A percentile compares a stretch with the other conserved stretches of the same genome.
These are phyloP conservation scores for Cercospora sp. DNA, from an alignment of 2,329 filamentous ascomycete genomes.

Conservation along the genomic window DNA sequence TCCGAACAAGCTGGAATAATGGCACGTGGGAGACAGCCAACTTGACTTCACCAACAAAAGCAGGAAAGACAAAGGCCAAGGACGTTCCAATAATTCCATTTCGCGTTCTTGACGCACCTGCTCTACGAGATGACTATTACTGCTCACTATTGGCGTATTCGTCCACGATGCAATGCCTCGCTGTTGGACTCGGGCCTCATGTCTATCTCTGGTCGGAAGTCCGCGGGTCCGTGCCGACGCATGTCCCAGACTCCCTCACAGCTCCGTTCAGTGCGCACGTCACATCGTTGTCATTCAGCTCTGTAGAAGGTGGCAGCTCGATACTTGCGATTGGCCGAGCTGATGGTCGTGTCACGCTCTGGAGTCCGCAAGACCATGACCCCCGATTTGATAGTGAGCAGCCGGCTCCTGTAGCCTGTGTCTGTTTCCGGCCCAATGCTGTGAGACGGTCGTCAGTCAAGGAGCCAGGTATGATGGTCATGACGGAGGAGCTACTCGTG, in stretches of 20 bases:
- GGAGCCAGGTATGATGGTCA: conserved; percentile 53
- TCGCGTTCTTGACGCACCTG: conserved; percentile 77
- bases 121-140: conserved; percentile 92
- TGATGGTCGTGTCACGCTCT: conserved; percentile 72
- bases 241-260: conserved; percentile 53
- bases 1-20: conserved; percentile 26
- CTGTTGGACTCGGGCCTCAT: conserved; percentile 75
- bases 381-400: conserved; percentile 76
- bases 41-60: conserved; percentile 15
- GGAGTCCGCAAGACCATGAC: conserved; percentile 70
- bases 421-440: conserved; percentile 73
- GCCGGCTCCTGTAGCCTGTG: conserved; percentile 70
- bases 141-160: conserved; percentile 90
- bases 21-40: conserved; percentile 27
- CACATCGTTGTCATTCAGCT: conserved; percentile 90
- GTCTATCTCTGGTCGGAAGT: conserved; percentile 89
- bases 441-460: conserved; percentile 53
- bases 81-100: conserved; percentile 37
- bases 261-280: conserved; percentile 59
- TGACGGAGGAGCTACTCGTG: conserved; percentile 80
- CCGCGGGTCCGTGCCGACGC: conserved; percentile 46
- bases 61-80: conserved; percentile 25
- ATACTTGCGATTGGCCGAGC: conserved; percentile 85
- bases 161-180: conserved; percentile 69
- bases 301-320: conserved; percentile 67